Evolutionary conservation across 306 rosid genomes (phyloP), one percentile per base, ranked within the genome.

Genomic region (Rubus idaeus): DNA sequence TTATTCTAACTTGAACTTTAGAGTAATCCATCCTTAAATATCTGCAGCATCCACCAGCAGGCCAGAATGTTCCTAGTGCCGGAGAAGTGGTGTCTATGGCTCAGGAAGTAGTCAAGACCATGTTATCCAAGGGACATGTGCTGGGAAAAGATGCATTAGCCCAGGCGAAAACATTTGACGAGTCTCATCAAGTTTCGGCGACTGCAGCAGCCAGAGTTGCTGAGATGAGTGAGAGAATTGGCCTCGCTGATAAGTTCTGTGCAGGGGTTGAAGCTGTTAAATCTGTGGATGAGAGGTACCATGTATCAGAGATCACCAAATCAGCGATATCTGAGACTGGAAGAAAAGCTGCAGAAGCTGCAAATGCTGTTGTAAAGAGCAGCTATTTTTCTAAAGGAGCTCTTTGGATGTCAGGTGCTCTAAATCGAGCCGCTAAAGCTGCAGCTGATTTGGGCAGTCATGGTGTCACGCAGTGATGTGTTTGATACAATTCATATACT

Each of bases 321-420:
- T 87, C 80, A 2, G 96, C 98, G 0, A 86, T 89, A 73, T 83
- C 90, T 5, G 92, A 89, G 41, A 88, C 98, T 0, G 97, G 98
- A 83, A 87, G 84, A 82, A 87, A 93, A n/a, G 94, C 93, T 5
- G 79, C 94, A 6, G 84, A 88, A 0, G 98, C 97, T 41, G 94
- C 97, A 18, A 85, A 56, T 71, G 50, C 84, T 5, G 80, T 87
- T 70, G 91, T 81, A 17, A 92, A 82, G 63, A 95, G 91, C 74
- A 84, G 91, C 91, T 95, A 92, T 88, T 90, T 95, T 75, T 86
- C 97, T 0, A 84, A 77, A 85, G 97, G 97, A 73, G 97, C 97
- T 80, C 82, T 90, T 82, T 90, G 94, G 97, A 62, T 90, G 71
- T 90, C 95, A 1, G 97, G 86, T 42, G 95, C 93, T 76, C 87